Evolutionary conservation across 345 rosid species (phyloP).

Genomic region (Zanthoxylum bungeanum): DNA sequence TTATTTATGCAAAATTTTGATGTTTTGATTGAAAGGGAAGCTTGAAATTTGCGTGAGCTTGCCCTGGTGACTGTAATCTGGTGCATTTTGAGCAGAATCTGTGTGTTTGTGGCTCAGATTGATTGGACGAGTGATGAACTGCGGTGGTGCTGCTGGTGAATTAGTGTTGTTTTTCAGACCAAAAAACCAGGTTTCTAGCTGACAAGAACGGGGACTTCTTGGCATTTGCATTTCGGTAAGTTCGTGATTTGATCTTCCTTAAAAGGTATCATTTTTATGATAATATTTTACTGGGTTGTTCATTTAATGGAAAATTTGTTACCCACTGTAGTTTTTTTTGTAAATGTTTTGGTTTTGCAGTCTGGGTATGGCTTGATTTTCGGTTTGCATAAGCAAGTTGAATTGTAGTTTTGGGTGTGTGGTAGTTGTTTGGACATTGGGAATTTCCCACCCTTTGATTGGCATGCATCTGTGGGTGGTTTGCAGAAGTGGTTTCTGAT

Average conservation of each 20-base stretch:
- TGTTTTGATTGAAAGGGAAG: background rate
- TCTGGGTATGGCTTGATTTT: slow-evolving; percentile 5
- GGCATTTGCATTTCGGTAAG: slow-evolving; percentile 38
- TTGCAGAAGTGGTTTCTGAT: background rate
- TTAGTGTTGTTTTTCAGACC: slow-evolving; percentile 13
- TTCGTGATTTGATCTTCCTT: slow-evolving; percentile 11
- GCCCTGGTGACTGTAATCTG: background rate
- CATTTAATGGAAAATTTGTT: background rate
- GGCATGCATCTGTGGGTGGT: background rate
- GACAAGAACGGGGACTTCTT: slow-evolving; percentile 27
- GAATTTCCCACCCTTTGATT: background rate
- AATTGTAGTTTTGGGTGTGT: background rate
- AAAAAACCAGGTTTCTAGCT: slow-evolving; percentile 19
- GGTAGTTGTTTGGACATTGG: background rate
- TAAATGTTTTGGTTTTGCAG: slow-evolving; percentile 9
- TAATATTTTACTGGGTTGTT: background rate
- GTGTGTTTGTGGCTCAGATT: background rate
- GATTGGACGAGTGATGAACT: slow-evolving; percentile 9
- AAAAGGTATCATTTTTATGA: background rate
- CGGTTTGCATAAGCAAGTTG: background rate
- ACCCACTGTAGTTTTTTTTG: background rate
- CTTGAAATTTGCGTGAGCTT: slow-evolving; percentile 5
- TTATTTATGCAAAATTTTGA: background rate
- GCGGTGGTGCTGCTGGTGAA: slow-evolving; percentile 4
- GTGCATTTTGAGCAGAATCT: slow-evolving; percentile 4